Evolutionary conservation across 2,329 filamentous ascomycete species (phyloP), one percentile per base, ranked within the genome.

Genomic region (Ramularia collo-cygni): DNA sequence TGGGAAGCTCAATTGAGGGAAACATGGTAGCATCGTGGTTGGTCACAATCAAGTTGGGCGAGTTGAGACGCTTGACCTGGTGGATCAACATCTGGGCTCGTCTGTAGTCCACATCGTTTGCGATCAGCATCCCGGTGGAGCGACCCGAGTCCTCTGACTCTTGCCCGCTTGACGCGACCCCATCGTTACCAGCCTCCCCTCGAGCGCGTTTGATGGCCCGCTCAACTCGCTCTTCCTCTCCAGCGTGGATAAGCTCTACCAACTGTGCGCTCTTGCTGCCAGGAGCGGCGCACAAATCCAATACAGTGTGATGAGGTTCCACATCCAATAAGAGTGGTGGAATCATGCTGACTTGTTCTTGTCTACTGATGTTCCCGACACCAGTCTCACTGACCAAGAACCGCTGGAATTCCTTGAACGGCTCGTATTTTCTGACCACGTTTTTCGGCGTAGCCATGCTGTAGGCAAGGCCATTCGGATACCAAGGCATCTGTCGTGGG

Each of bases 341-440:
- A 48, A 98, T 96, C 92, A 98, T 98, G 70, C 87, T 95, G 58
- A 98, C 92, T 31, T 95, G 83, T 68, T 98, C 92, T 66, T 98
- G 92, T 56, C 92, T 80, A 65, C 85, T 95, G 57, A 98, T 96
- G 64, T 96, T 98, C 56, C 92, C 92, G 15, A 96, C 88, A 41
- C 85, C 88, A 3, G 92, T 95, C 72, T 98, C 92, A 37, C 90
- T 93, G 35, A 98, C 92, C 36, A 98, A 75, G 70, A 95, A 98
- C 63, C 93, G 94, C 64, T 98, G 92, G 67, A 98, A 96, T 18
- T 85, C 83, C 35, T 88, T 82, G 62, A 98, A 98, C 2, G 92
- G 92, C 26, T 86, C 80, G 64, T 94, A 95, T 61, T 89, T 89
- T 56, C 92, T 83, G 47, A 98, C 77, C 51, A 96, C 83, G 59